Conservation (phyloP, 129 eudicot genomes). For the Silybum marianum region DNA sequence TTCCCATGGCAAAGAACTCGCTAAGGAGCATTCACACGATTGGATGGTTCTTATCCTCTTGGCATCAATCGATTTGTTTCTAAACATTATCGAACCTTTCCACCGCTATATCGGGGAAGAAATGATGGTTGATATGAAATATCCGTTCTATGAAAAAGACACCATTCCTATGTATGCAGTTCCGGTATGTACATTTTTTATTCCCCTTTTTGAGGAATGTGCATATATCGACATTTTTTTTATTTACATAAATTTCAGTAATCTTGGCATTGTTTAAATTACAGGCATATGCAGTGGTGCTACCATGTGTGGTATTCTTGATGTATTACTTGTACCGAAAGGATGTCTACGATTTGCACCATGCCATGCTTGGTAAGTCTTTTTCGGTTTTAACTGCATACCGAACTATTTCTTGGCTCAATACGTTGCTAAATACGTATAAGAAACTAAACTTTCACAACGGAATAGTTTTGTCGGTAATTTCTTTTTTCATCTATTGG, state of each 20-base stretch:
- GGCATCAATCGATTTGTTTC: slow-evolving; percentile 31
- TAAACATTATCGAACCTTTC: slow-evolving; percentile 59
- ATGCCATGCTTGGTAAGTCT: slow-evolving; percentile 60
- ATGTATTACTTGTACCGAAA: slow-evolving; percentile 43
- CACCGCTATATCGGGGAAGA: slow-evolving; percentile 55
- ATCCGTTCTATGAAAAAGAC: slow-evolving; percentile 50
- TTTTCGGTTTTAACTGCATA: background rate
- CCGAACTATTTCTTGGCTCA: background rate
- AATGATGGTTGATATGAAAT: slow-evolving; percentile 51
- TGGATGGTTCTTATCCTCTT: slow-evolving; percentile 60
- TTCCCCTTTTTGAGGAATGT: background rate
- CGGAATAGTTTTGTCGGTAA: background rate
- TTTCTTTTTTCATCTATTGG: no score
- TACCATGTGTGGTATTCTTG: slow-evolving; percentile 47
- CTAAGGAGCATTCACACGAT: slow-evolving; percentile 47
- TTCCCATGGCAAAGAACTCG: slow-evolving; percentile 46
- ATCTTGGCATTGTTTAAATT: background rate
- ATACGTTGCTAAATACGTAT: background rate
- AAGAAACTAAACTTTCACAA: background rate
- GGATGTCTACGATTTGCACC: slow-evolving; percentile 73
- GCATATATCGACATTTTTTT: background rate
- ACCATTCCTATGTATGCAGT: slow-evolving; percentile 56
- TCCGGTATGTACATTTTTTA: slow-evolving; percentile 38
- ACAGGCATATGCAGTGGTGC: slow-evolving; percentile 51
- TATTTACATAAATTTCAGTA: background rate